Base-by-base conservation (phyloP, 345 rosid genomes). In the Odontarrhena argentea region DNA sequence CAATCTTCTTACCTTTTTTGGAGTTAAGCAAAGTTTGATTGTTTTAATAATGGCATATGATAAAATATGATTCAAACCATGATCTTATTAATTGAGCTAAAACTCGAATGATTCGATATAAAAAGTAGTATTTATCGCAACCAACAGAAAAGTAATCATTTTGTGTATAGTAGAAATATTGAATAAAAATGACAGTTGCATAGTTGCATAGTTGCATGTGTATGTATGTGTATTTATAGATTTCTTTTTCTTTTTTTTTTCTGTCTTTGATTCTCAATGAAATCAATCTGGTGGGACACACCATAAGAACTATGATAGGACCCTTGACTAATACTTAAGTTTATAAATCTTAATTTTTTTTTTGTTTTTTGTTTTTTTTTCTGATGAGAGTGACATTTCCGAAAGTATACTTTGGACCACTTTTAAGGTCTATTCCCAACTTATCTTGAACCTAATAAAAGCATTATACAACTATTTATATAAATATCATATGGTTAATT, bases 381-480 rank as follows among this genome's bases (percentile, higher is more conserved):
- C 60, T 56, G 60, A 62, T 43, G 78, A 74, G 43, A 55, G 65
- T 62, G 78, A 74, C 78, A 68, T 74, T 68, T 74, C 48, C 69
- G 53, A 68, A 74, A 68, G 78, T 63, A 68, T 68, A 62, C 69
- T 74, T 68, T 68, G 78, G 78, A 74, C 74, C 74, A 68, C 74
- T 74, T 74, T 74, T 74, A 74, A 74, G 68, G 70, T 62, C 74
- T 74, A 35, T 68, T 61, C 69, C 69, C 69, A 68, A 68, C 77
- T 74, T 62, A 74, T 74, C 69, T 68, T 68, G 32, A 74, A 55
- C 65, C 61, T n/a, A 30, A 38, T 66, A 15, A 30, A 49, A 67
- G 12, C 41, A 60, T 37, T 42, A 37, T 41, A 36, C 55, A 53
- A 60, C 45, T 62, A 71, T 55, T 25, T 28, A 53, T 53, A 42